These are phyloP conservation scores for Boletus rufocinnamomeus DNA, from an alignment of 768 basidiomycete genomes.

Conservation along the genomic window DNA sequence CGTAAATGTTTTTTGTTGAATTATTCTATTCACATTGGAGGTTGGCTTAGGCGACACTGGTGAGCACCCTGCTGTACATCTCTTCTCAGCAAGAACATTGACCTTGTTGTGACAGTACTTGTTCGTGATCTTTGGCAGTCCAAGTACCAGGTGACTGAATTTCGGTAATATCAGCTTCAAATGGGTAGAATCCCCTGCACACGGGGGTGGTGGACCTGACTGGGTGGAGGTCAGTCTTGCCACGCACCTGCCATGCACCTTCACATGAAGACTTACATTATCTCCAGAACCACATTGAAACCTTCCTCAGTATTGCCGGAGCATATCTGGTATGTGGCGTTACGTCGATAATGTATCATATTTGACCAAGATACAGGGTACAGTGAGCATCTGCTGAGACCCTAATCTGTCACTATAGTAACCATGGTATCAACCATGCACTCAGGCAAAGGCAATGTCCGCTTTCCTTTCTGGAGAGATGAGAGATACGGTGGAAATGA, in stretches of 20 bases:
- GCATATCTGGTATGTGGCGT: slow-evolving; percentile 68
- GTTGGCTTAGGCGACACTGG: slow-evolving; percentile 48
- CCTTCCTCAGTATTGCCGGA: slow-evolving; percentile 82
- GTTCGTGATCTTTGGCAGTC: slow-evolving; percentile 48
- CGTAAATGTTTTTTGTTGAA: slow-evolving; percentile 23
- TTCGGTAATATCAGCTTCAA: slow-evolving; percentile 61
- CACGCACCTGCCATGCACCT: not conserved
- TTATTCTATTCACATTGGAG: slow-evolving; percentile 33
- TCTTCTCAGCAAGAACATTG: slow-evolving; percentile 5
- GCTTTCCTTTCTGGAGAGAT: slow-evolving; percentile 96
- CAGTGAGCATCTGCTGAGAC: slow-evolving; percentile 49
- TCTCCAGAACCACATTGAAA: slow-evolving; percentile 76
- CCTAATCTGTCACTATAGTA: not conserved
- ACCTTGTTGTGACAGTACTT: slow-evolving; percentile 63
- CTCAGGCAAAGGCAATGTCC: slow-evolving; percentile 90
- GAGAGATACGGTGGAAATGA: slow-evolving; percentile 87
- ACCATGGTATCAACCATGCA: not conserved
- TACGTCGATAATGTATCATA: not conserved
- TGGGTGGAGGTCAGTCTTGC: slow-evolving; percentile 83
- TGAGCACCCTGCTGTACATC: slow-evolving; percentile 31
- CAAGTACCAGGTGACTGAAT: slow-evolving; percentile 1
- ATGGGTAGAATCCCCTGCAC: slow-evolving; percentile 90
- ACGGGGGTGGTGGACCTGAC: slow-evolving; percentile 76
- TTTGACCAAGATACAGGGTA: slow-evolving; percentile 51
- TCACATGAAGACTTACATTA: not conserved